Evolutionary conservation across 2,329 filamentous ascomycete genomes (phyloP).

Genomic region (Neoascochyta sp.): DNA sequence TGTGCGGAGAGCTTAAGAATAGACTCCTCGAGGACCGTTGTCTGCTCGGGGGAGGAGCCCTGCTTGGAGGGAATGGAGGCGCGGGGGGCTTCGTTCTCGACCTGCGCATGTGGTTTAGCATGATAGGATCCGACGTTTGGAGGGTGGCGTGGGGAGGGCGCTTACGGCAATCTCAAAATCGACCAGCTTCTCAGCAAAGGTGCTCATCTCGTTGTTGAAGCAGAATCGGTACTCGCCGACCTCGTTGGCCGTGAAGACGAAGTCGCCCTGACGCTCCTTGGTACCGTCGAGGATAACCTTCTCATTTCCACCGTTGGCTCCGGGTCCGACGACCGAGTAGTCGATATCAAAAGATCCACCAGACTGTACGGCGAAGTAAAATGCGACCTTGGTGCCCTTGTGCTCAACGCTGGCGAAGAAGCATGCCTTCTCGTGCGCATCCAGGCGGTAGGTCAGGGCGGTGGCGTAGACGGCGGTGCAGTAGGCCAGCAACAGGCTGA

Average conservation of each 20-base stretch:
- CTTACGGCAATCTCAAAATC: slow-evolving; percentile 94
- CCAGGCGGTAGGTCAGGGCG: slow-evolving; percentile 87
- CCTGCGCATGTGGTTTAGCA: slow-evolving; percentile 48
- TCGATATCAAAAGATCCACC: slow-evolving; percentile 97
- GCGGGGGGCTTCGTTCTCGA: slow-evolving; percentile 83
- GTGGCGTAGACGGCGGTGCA: slow-evolving; percentile 74
- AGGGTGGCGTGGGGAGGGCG: slow-evolving; percentile 1
- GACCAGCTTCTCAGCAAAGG: slow-evolving; percentile 93
- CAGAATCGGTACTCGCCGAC: slow-evolving; percentile 92
- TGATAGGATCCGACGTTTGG: slow-evolving; percentile 1
- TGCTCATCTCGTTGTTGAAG: slow-evolving; percentile 98
- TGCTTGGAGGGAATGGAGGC: slow-evolving; percentile 81
- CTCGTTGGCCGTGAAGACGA: slow-evolving; percentile 90
- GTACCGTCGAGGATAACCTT: slow-evolving; percentile 79
- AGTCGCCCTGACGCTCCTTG: slow-evolving; percentile 94
- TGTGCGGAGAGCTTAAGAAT: slow-evolving; percentile 93
- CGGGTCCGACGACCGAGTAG: slow-evolving; percentile 80
- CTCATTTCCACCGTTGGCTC: slow-evolving; percentile 38
- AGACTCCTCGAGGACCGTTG: slow-evolving; percentile 82
- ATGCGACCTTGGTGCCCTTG: slow-evolving; percentile 83
- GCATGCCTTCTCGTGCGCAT: slow-evolving; percentile 89
- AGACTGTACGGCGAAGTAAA: slow-evolving; percentile 99
- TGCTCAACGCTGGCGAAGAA: slow-evolving; percentile 82
- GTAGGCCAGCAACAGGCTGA: slow-evolving; percentile 63
- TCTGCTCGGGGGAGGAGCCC: slow-evolving; percentile 84